These are phyloP conservation scores for Neonectria magnoliae DNA, from an alignment of 2,329 filamentous ascomycete species.

Conservation along the genomic window DNA sequence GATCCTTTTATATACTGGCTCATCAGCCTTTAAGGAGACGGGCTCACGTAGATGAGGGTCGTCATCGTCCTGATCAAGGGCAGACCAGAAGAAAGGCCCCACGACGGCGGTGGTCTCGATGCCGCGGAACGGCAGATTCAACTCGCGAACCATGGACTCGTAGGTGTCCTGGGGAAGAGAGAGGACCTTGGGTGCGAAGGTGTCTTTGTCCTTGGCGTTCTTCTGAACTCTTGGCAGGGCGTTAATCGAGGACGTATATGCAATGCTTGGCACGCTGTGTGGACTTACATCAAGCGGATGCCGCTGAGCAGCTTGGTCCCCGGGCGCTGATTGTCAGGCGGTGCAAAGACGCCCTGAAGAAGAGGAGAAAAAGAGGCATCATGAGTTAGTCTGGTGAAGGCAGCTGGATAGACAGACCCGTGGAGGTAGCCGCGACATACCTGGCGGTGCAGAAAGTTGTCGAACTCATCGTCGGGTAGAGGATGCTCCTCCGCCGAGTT, in stretches of 20 bases:
- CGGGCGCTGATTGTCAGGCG: slow-evolving; percentile 52
- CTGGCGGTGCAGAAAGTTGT: slow-evolving; percentile 63
- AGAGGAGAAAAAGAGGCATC: background rate
- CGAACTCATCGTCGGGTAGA: slow-evolving; percentile 64
- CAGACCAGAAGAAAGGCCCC: slow-evolving; percentile 71
- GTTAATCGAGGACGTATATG: background rate
- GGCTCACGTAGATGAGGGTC: slow-evolving; percentile 66
- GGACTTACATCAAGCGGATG: slow-evolving; percentile 63
- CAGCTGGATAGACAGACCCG: background rate
- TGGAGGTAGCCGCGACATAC: slow-evolving; percentile 49
- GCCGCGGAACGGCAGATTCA: slow-evolving; percentile 65
- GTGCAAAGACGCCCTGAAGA: slow-evolving; percentile 64
- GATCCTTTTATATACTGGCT: background rate
- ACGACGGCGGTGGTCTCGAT: slow-evolving; percentile 69
- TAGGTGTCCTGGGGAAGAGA: slow-evolving; percentile 63
- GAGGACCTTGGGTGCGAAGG: slow-evolving; percentile 65
- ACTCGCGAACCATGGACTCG: slow-evolving; percentile 63
- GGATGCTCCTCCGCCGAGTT: slow-evolving; percentile 63
- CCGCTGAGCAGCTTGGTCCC: slow-evolving; percentile 60
- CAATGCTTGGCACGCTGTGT: too few relatives aligned
- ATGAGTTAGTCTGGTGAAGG: slow-evolving; percentile 7
- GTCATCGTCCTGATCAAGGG: slow-evolving; percentile 65
- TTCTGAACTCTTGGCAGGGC: slow-evolving; percentile 60
- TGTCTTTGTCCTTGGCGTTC: slow-evolving; percentile 65
- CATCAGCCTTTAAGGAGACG: background rate